A percentile compares a stretch with the other conserved stretches of the same genome.
Conservation (phyloP, 768 basidiomycete species). For the Brasilioporus rufonigricans region DNA sequence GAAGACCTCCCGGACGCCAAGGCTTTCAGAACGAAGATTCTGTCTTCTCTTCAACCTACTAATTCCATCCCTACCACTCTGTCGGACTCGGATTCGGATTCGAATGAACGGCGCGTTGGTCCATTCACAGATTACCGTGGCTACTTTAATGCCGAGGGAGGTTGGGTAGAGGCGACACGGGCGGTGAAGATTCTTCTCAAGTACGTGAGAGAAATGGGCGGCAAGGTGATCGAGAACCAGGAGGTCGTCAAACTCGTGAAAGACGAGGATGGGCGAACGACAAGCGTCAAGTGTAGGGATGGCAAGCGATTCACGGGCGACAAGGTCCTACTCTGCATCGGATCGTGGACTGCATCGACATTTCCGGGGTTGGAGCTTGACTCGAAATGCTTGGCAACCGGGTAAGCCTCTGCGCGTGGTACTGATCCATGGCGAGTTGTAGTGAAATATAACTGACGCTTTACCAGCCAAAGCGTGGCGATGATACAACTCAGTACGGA, state of each 20-base stretch:
- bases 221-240: conserved; percentile 55
- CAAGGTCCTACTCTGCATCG: conserved; percentile 67
- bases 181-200: conserved; percentile 56
- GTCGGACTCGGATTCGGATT: neutral
- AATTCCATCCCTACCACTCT: neutral
- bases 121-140: conserved; percentile 37
- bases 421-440: neutral
- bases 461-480: conserved; percentile 72
- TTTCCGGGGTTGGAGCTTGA: conserved; percentile 60
- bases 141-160: conserved; percentile 74
- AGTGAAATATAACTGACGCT: neutral
- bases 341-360: conserved; percentile 82
- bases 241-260: conserved; percentile 51
- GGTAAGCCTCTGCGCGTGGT: conserved; percentile 47
- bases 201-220: conserved; percentile 58
- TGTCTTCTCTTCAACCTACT: conserved; percentile 6
- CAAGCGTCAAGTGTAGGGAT: conserved; percentile 61
- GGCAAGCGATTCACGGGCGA: conserved; percentile 56
- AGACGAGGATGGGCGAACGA: conserved; percentile 38
- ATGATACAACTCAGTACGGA: conserved; percentile 71
- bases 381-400: conserved; percentile 67
- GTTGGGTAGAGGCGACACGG: conserved; percentile 81
- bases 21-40: conserved; percentile 18
- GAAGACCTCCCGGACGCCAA: conserved; percentile 21
- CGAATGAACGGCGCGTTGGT: conserved; percentile 11